phyloP scores from a whole-genome alignment of 371 early-diverging fungal genomes.

The Lichtheimia corymbifera region DNA sequence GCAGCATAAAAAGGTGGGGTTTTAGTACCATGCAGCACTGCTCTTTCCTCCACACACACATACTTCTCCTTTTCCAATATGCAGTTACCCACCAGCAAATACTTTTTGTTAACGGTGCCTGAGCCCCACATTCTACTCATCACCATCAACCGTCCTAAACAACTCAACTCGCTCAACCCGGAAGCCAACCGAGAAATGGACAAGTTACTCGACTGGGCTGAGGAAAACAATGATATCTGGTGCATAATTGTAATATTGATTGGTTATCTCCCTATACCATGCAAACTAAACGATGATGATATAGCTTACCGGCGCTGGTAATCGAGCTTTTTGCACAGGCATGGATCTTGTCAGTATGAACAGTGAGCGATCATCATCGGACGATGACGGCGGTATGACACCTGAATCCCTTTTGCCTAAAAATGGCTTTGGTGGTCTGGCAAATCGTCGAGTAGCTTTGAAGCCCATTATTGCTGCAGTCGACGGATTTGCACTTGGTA shows the following conservation, averaged over 20 bases:
- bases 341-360: slow-evolving; percentile 48
- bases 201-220: slow-evolving; percentile 45
- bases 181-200: slow-evolving; percentile 47
- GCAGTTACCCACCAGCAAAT: slow-evolving; percentile 34
- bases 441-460: slow-evolving; percentile 32
- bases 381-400: not conserved
- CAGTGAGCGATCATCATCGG: slow-evolving; percentile 11
- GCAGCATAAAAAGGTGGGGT: too few species aligned
- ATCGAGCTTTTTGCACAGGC: slow-evolving; percentile 48
- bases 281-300: not conserved
- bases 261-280: not conserved
- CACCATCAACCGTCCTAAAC: slow-evolving; percentile 49
- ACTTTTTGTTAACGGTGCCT: slow-evolving; percentile 31
- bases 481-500: slow-evolving; percentile 48
- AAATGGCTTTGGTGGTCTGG: slow-evolving; percentile 50
- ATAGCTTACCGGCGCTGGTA: slow-evolving; percentile 53
- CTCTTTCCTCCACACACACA: too few species aligned
- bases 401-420: slow-evolving; percentile 22
- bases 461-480: slow-evolving; percentile 58
- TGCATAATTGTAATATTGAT: slow-evolving; percentile 39
- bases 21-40: too few species aligned
- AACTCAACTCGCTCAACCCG: slow-evolving; percentile 41
- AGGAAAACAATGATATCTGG: slow-evolving; percentile 42
- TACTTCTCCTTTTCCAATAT: not conserved
- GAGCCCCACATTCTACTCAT: slow-evolving; percentile 43